A percentile compares a stretch with the other conserved stretches of the same genome.
phyloP scores from a whole-genome alignment of 2,329 filamentous ascomycete species.

The Sporothrix curviconia region DNA sequence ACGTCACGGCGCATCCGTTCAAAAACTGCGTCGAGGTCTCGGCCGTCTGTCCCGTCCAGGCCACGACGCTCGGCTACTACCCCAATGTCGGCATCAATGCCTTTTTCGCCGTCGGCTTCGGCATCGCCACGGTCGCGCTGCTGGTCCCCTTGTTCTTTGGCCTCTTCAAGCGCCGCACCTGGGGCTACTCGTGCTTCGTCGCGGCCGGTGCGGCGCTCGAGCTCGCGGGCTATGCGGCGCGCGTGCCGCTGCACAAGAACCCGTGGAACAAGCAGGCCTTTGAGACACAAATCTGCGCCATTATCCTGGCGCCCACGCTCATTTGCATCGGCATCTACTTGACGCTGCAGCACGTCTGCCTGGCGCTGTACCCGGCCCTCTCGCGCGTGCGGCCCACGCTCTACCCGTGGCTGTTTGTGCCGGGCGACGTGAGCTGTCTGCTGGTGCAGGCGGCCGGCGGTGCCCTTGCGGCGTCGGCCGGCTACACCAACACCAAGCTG shows the following conservation, averaged over 20 bases:
- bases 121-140: constrained; percentile 35
- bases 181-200: constrained; percentile 47
- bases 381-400: constrained; percentile 46
- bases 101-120: constrained; percentile 48
- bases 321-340: constrained; percentile 59
- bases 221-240: constrained; percentile 47
- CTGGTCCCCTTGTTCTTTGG: constrained; percentile 22
- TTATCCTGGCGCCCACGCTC: constrained; percentile 54
- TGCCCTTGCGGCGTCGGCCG: constrained; percentile 45
- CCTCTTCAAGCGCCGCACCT: constrained; percentile 45
- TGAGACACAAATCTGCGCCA: constrained; percentile 52
- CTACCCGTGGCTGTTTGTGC: constrained; percentile 54
- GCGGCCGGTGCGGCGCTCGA: constrained; percentile 45
- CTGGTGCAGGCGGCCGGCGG: constrained; percentile 54
- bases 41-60: constrained; percentile 41
- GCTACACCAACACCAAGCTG: constrained; percentile 30
- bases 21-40: constrained; percentile 24
- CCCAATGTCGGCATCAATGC: constrained; percentile 51
- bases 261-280: constrained; percentile 50
- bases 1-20: constrained; percentile 20
- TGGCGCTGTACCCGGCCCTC: constrained; percentile 41
- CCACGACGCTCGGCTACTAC: constrained; percentile 49
- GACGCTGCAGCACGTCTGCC: constrained; percentile 53
- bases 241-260: constrained; percentile 44
- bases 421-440: constrained; percentile 52